Percentiles rank a stretch among this genome's conserved stretches.
These are phyloP conservation scores for Aspergillus ellipticus DNA, from an alignment of 495 filamentous ascomycete genomes.

Conservation along the genomic window DNA sequence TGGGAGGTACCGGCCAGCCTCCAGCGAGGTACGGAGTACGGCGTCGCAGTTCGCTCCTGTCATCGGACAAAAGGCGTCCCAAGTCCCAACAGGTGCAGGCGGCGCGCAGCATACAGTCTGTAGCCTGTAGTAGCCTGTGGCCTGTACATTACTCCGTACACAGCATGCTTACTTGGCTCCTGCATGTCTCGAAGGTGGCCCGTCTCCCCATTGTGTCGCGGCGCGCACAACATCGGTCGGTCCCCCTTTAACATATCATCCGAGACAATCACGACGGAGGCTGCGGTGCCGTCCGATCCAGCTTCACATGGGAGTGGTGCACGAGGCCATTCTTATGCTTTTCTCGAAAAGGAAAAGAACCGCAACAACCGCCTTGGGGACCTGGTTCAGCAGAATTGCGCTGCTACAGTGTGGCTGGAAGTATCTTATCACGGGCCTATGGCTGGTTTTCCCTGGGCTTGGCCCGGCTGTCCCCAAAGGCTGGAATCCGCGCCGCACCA, in stretches of 20 bases:
- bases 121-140: too few relatives aligned
- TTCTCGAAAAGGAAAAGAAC: slow-evolving; percentile 10
- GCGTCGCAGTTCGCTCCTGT: background rate
- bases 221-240: background rate
- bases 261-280: background rate
- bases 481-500: background rate
- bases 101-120: slow-evolving; percentile 4
- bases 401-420: slow-evolving; percentile 12
- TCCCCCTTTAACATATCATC: background rate
- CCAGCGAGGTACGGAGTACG: too few relatives aligned
- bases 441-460: background rate
- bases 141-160: too few relatives aligned
- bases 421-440: slow-evolving; percentile 14
- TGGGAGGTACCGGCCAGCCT: too few relatives aligned
- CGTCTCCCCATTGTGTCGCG: background rate
- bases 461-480: background rate
- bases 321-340: slow-evolving; percentile 14
- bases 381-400: background rate
- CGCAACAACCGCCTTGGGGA: background rate
- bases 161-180: background rate
- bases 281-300: background rate
- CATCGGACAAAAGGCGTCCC: background rate
- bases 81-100: background rate
- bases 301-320: slow-evolving; percentile 20
- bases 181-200: slow-evolving; percentile 2